phyloP scores from a whole-genome alignment of 1,284 basidiomycete species.

The Mycena citricolor region DNA sequence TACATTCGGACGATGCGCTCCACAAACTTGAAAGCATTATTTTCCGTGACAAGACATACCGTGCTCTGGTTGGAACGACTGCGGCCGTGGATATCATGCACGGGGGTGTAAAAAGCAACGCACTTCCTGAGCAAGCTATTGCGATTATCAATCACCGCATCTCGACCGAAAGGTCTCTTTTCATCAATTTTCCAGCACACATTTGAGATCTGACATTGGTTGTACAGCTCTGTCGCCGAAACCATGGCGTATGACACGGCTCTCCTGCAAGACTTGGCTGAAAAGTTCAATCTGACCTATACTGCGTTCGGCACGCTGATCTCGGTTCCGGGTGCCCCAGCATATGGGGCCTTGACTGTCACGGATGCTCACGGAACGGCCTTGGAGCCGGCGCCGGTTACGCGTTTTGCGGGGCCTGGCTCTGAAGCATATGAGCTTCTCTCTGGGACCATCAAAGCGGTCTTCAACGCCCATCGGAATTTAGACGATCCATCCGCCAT shows the following conservation, averaged over 20 bases:
- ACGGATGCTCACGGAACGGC: slow-evolving; percentile 45
- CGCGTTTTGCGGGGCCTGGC: slow-evolving; percentile 31
- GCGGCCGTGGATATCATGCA: slow-evolving; percentile 65
- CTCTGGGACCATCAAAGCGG: slow-evolving; percentile 47
- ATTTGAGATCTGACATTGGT: not conserved
- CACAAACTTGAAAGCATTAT: slow-evolving; percentile 35
- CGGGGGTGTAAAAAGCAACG: slow-evolving; percentile 4
- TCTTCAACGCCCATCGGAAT: slow-evolving; percentile 29
- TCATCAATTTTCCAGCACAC: not conserved
- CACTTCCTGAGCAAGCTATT: slow-evolving; percentile 5
- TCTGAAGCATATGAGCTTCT: slow-evolving; percentile 45
- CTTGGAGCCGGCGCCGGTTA: slow-evolving; percentile 59
- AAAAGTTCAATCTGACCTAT: slow-evolving; percentile 44
- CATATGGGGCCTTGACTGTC: slow-evolving; percentile 38
- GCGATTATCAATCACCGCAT: slow-evolving; percentile 9
- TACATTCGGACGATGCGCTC: slow-evolving; percentile 29
- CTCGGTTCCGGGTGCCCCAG: slow-evolving; percentile 27
- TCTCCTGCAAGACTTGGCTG: slow-evolving; percentile 42
- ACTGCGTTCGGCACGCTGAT: slow-evolving; percentile 42
- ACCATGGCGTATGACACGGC: slow-evolving; percentile 41
- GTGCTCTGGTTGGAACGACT: slow-evolving; percentile 46
- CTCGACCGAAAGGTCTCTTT: slow-evolving; percentile 6
- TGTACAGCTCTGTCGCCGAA: slow-evolving; percentile 40
- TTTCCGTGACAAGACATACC: slow-evolving; percentile 25
- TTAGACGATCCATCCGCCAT: slow-evolving; percentile 31